Conservation (phyloP, 257 asterid genomes). For the Primulina tabacum region DNA sequence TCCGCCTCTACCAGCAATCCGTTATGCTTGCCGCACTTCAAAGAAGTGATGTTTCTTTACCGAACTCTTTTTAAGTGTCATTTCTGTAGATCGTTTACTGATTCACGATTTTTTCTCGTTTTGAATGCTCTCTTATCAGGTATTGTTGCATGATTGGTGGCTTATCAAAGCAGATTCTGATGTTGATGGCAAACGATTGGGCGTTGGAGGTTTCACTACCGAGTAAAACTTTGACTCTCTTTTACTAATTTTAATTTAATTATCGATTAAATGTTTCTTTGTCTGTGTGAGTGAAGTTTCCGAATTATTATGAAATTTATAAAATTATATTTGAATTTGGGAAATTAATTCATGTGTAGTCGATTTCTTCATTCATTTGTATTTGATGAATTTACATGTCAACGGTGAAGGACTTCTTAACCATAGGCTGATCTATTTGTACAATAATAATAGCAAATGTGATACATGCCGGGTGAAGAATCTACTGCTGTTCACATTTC, state of each 20-base stretch:
- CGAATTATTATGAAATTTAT: too few relatives aligned
- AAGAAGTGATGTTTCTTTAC: constrained; percentile 6
- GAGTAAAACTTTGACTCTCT: constrained; percentile 24
- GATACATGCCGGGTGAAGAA: neutral
- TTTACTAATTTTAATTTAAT: neutral
- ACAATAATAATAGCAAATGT: neutral
- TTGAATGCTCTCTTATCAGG: constrained; percentile 21
- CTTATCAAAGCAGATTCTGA: constrained; percentile 40
- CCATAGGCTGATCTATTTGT: neutral
- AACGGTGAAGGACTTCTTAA: neutral
- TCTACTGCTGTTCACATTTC: neutral
- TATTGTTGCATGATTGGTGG: constrained; percentile 61
- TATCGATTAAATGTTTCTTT: constrained; percentile 8
- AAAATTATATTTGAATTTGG: neutral
- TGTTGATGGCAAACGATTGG: constrained; percentile 38
- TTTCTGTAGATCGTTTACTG: neutral
- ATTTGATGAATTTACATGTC: neutral
- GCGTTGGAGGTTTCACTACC: constrained; percentile 48
- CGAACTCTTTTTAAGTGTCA: neutral
- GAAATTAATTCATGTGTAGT: neutral
- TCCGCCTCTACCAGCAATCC: too few relatives aligned
- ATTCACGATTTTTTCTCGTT: neutral
- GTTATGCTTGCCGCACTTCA: neutral
- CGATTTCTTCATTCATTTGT: neutral
- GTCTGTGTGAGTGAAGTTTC: neutral